phyloP scores from a whole-genome alignment of 2,329 filamentous ascomycete genomes.

The Alternaria hordeiaustralica region DNA sequence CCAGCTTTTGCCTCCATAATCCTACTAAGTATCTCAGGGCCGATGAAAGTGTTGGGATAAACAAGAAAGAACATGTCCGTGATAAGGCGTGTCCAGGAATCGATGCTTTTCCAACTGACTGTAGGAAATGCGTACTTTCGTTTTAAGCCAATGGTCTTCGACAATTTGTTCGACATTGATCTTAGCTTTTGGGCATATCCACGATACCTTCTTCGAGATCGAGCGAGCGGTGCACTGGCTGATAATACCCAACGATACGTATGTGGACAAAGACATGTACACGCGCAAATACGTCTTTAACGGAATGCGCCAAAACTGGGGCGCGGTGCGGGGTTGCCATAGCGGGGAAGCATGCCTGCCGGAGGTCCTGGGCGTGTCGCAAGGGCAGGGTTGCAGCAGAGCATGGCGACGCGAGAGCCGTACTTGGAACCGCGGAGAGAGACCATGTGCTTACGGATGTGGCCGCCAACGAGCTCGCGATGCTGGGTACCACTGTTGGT shows the following conservation, averaged over 20 bases:
- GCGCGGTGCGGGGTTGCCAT: conserved; percentile 36
- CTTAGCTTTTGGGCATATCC: conserved; percentile 40
- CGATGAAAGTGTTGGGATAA: conserved; percentile 35
- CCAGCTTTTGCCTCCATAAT: conserved; percentile 16
- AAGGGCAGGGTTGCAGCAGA: conserved; percentile 93
- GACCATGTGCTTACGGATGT: conserved; percentile 99
- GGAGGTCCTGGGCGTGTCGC: conserved; percentile 88
- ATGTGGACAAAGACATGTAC: conserved; percentile 27
- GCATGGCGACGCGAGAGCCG: conserved; percentile 96
- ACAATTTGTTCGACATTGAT: conserved; percentile 41
- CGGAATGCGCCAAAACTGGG: conserved; percentile 41
- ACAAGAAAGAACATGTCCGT: conserved; percentile 40
- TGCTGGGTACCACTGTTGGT: conserved; percentile 87
- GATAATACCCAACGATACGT: conserved; percentile 39
- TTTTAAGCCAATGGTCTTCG: conserved; percentile 39
- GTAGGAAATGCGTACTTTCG: conserved; percentile 34
- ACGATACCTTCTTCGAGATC: conserved; percentile 42
- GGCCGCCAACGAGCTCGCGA: conserved; percentile 87
- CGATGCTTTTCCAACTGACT: conserved; percentile 32
- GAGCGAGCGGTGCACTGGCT: conserved; percentile 36
- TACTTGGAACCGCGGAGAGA: conserved; percentile 98
- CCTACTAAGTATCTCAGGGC: conserved; percentile 23
- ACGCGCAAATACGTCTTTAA: conserved; percentile 17
- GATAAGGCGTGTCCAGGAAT: conserved; percentile 33
- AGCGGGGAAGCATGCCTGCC: conserved; percentile 60